A percentile compares a stretch with the other conserved stretches of the same genome.
Evolutionary conservation across 1,284 basidiomycete species (phyloP).

Genomic region (Heimioporus punctisporus): DNA sequence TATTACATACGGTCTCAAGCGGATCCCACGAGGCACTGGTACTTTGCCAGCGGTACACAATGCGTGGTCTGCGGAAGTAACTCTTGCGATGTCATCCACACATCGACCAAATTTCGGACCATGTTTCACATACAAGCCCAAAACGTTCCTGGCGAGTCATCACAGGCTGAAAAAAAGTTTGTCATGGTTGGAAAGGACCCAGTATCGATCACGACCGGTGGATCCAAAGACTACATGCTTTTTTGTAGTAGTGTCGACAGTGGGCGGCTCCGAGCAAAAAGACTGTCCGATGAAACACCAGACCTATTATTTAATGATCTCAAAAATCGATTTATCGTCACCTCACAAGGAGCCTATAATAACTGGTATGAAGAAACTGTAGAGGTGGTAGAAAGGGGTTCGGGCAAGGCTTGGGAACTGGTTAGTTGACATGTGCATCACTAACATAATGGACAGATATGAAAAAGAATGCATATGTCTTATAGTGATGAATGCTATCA

Average conservation of each 20-base stretch:
- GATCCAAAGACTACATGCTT: neutral
- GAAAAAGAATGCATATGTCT: no score
- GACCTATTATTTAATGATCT: slow-evolving; percentile 1
- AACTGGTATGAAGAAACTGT: neutral
- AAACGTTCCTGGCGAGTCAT: neutral
- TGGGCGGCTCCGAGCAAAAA: neutral
- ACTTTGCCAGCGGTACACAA: neutral
- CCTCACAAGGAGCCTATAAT: neutral
- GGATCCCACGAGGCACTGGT: neutral
- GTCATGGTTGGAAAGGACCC: neutral
- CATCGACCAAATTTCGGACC: neutral
- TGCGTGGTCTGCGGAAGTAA: neutral
- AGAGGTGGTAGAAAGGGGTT: neutral
- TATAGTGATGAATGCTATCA: no score
- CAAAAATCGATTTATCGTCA: neutral
- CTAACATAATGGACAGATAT: no score
- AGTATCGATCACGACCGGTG: neutral
- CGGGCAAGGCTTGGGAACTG: neutral
- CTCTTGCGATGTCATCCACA: neutral
- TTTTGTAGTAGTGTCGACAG: neutral
- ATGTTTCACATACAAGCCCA: neutral
- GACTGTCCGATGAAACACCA: neutral
- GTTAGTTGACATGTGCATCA: no score
- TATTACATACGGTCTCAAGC: neutral
- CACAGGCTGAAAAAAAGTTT: neutral